These are phyloP conservation scores for Gracilaria vermiculophylla DNA, from an alignment of 23 red algal genomes.

Conservation along the genomic window DNA sequence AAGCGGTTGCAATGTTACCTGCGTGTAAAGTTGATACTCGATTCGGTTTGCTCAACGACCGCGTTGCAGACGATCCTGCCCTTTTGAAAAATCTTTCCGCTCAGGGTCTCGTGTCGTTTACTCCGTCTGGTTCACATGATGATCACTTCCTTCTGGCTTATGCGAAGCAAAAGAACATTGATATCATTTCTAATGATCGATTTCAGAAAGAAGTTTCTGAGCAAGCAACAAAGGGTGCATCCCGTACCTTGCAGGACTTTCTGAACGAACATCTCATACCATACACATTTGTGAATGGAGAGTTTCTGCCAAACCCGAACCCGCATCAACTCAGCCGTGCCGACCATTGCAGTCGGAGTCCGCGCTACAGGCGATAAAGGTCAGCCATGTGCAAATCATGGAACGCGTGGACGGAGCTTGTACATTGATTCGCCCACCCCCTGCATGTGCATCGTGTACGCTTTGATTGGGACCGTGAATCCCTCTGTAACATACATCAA, in stretches of 20 bases:
- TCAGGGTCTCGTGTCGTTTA: conserved; percentile 4
- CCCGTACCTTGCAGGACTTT: conserved; percentile 1
- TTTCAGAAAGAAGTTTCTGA: conserved; percentile 16
- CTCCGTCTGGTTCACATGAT: conserved; percentile 33
- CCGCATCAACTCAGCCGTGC: conserved; percentile 3
- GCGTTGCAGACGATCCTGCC: not conserved
- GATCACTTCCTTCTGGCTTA: conserved; percentile 32
- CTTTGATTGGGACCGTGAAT: too few relatives aligned
- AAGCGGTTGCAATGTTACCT: conserved; percentile 15
- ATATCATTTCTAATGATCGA: conserved; percentile 43
- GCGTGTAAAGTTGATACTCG: conserved; percentile 13
- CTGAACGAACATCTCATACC: conserved; percentile 25
- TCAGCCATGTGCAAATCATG: not conserved
- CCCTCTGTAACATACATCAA: too few relatives aligned
- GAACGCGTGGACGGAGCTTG: too few relatives aligned
- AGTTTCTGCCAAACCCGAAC: conserved; percentile 42
- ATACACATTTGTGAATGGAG: conserved; percentile 20
- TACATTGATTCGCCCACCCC: too few relatives aligned
- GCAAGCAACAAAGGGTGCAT: not conserved
- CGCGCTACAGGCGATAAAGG: not conserved
- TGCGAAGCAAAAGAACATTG: conserved; percentile 31
- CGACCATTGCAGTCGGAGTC: not conserved
- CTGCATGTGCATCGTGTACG: too few relatives aligned
- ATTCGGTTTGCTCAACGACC: not conserved
- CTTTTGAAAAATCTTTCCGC: not conserved